Evolutionary conservation across 2,329 filamentous ascomycete genomes (phyloP).

Genomic region (Pseudopithomyces chartarum): DNA sequence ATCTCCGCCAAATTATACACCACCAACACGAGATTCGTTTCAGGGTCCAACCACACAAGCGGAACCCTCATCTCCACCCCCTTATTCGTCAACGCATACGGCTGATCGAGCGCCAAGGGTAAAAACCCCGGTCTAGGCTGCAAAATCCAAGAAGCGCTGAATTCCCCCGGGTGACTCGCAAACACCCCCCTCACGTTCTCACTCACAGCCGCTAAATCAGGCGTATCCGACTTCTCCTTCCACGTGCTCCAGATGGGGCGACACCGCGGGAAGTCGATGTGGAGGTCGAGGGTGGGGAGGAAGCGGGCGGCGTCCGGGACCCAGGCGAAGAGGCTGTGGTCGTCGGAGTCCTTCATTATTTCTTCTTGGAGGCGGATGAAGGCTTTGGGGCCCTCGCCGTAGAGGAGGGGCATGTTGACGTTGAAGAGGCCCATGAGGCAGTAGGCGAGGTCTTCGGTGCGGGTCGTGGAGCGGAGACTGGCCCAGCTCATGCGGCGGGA

Average conservation of each 20-base stretch:
- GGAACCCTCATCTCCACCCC: constrained; percentile 1
- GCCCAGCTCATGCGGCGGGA: constrained; percentile 18
- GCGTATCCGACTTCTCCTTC: not conserved
- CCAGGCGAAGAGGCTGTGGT: constrained; percentile 10
- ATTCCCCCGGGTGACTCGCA: not conserved
- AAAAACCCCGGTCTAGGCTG: not conserved
- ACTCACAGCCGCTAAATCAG: not conserved
- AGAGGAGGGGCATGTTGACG: constrained; percentile 16
- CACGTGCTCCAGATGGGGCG: not conserved
- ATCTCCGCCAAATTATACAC: not conserved
- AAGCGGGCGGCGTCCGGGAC: not conserved
- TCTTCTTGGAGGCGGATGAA: constrained; percentile 13
- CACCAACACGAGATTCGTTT: not conserved
- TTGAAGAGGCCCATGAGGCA: constrained; percentile 21
- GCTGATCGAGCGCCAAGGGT: not conserved
- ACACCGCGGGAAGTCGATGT: not conserved
- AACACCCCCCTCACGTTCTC: not conserved
- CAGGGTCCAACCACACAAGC: not conserved
- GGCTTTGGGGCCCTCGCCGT: constrained; percentile 12
- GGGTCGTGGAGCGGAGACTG: constrained; percentile 15
- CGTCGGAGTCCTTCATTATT: constrained; percentile 7
- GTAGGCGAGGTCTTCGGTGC: constrained; percentile 33
- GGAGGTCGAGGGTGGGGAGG: not conserved
- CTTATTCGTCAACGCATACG: constrained; percentile 7
- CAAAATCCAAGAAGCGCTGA: not conserved